Conservation (phyloP, 345 rosid species). For the Populus nigra region DNA sequence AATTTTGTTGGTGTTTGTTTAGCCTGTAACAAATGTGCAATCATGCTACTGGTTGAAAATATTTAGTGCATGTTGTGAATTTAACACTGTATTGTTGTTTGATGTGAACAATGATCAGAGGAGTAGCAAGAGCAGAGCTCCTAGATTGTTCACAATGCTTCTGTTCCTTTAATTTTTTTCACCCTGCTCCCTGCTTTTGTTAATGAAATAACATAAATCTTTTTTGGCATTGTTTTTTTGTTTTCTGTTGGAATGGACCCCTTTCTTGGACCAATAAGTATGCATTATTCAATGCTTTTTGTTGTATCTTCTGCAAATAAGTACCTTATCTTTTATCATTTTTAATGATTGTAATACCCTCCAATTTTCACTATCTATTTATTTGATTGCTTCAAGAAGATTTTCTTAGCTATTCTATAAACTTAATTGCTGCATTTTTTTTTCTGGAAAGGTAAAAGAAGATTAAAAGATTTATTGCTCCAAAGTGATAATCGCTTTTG, state of each 20-base stretch:
- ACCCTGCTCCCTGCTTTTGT: neutral
- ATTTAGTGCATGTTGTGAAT: neutral
- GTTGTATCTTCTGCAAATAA: neutral
- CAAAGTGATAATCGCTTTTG: conserved; percentile 79
- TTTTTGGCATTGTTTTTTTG: neutral
- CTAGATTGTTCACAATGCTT: neutral
- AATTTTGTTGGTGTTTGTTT: neutral
- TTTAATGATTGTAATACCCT: neutral
- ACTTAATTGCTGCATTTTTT: neutral
- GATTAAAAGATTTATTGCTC: conserved; percentile 64
- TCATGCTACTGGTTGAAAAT: neutral
- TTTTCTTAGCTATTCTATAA: neutral
- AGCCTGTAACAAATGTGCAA: neutral
- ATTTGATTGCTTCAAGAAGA: neutral
- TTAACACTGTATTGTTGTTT: neutral
- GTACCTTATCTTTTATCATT: neutral
- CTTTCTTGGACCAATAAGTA: neutral
- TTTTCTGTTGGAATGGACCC: neutral
- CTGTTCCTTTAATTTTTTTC: neutral
- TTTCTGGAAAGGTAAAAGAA: conserved; percentile 57
- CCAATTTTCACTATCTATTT: neutral
- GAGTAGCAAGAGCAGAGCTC: neutral
- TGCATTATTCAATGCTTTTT: neutral
- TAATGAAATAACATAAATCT: neutral
- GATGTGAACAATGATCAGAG: neutral